A percentile compares a stretch with the other conserved stretches of the same genome.
These are phyloP conservation scores for Phytophthora macrochlamydospora DNA, from an alignment of 352 stramenopile genomes.

Conservation along the genomic window DNA sequence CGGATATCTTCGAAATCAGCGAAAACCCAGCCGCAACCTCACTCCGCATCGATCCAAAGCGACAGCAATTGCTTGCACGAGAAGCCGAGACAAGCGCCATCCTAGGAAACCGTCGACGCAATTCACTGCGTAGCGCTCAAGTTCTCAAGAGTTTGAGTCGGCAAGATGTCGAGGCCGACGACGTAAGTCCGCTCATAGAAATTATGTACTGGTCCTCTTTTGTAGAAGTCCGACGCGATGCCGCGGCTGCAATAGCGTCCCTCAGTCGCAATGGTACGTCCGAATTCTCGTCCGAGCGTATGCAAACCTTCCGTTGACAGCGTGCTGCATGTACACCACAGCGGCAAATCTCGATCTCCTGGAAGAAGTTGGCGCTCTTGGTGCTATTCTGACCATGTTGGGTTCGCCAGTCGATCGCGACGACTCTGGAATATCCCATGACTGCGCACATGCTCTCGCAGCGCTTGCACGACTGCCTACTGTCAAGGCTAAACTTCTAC, in stretches of 20 bases:
- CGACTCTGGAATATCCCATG: conserved; percentile 64
- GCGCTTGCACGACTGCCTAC: conserved; percentile 57
- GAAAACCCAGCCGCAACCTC: conserved; percentile 5
- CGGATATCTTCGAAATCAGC: conserved; percentile 1
- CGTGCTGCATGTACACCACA: conserved; percentile 17
- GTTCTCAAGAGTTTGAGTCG: conserved; percentile 37
- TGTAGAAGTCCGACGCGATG: conserved; percentile 78
- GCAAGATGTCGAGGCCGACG: conserved; percentile 69
- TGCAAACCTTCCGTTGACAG: not conserved
- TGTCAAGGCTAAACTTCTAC: conserved; percentile 67
- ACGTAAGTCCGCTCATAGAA: conserved; percentile 77
- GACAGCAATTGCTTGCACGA: conserved; percentile 27
- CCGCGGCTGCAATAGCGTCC: conserved; percentile 72
- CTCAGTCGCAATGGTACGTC: conserved; percentile 74
- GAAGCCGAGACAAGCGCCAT: conserved; percentile 26
- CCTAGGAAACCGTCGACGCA: conserved; percentile 18
- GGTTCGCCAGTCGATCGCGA: conserved; percentile 50
- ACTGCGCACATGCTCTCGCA: conserved; percentile 67
- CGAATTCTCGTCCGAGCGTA: not conserved
- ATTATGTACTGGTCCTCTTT: conserved; percentile 90
- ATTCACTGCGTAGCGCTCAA: conserved; percentile 35
- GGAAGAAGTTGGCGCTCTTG: conserved; percentile 69
- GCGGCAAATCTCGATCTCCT: conserved; percentile 74
- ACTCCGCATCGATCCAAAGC: conserved; percentile 27
- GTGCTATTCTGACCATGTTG: conserved; percentile 78